These are phyloP conservation scores for Hortaea werneckii DNA, from an alignment of 2,329 filamentous ascomycete species.

Conservation along the genomic window DNA sequence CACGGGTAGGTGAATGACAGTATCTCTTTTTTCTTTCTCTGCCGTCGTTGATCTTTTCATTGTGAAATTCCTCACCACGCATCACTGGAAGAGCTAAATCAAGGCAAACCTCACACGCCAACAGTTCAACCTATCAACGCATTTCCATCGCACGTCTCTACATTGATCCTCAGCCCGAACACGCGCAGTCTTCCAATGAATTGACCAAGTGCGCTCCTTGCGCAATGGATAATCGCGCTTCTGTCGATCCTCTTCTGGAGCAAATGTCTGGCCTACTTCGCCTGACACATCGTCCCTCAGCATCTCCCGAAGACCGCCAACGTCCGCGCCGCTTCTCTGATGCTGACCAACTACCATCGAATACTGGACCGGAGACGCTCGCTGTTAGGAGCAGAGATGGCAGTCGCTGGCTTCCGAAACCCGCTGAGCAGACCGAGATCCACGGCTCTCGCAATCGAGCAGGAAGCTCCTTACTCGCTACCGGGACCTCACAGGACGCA, in stretches of 20 bases:
- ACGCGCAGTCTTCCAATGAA: too few relatives aligned
- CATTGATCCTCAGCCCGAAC: too few relatives aligned
- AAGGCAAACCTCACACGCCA: too few relatives aligned
- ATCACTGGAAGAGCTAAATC: too few relatives aligned
- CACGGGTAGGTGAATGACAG: too few relatives aligned
- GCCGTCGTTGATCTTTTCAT: too few relatives aligned
- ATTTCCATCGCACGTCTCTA: too few relatives aligned
- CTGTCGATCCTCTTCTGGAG: conserved; percentile 3
- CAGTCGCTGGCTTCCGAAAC: conserved; percentile 5
- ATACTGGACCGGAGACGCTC: not conserved
- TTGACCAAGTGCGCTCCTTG: too few relatives aligned
- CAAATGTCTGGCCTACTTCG: conserved; percentile 3
- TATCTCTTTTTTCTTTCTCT: too few relatives aligned
- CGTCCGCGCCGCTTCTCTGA: conserved; percentile 3
- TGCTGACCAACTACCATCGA: not conserved
- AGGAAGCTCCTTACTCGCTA: not conserved
- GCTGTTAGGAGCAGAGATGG: conserved; percentile 6
- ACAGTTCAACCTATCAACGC: too few relatives aligned
- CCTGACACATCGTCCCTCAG: not conserved
- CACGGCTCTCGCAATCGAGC: not conserved
- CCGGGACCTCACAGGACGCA: not conserved
- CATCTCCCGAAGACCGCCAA: not conserved
- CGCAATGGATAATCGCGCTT: too few relatives aligned
- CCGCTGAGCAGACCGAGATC: conserved; percentile 1
- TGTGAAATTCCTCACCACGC: too few relatives aligned